Evolutionary conservation across 2,329 filamentous ascomycete species (phyloP).

Genomic region (Fusarium chlamydosporum): DNA sequence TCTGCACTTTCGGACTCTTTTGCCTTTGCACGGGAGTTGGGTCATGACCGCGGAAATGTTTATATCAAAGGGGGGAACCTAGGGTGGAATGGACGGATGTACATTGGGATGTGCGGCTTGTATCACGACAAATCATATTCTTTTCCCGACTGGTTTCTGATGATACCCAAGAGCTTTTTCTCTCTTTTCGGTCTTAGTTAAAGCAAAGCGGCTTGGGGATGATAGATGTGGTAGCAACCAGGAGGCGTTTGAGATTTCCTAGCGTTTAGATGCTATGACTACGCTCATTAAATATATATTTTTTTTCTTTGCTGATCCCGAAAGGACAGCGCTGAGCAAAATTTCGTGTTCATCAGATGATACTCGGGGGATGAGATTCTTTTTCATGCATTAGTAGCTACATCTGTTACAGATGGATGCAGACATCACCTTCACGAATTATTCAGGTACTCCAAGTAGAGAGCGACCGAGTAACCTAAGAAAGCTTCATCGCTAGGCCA

Average conservation of each 20-base stretch:
- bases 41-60: constrained; percentile 33
- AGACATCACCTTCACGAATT: constrained; percentile 8
- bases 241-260: background rate
- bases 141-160: constrained; percentile 53
- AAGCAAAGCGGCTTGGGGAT: constrained; percentile 33
- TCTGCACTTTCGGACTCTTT: constrained; percentile 24
- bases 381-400: background rate
- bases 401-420: background rate
- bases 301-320: constrained; percentile 2
- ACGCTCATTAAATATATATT: constrained; percentile 13
- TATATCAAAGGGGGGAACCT: constrained; percentile 14
- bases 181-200: constrained; percentile 45
- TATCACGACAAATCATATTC: constrained; percentile 49
- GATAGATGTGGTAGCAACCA: constrained; percentile 29
- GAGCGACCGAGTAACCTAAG: background rate
- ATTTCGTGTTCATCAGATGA: background rate
- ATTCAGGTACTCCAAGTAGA: constrained; percentile 1
- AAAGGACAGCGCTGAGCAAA: background rate
- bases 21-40: constrained; percentile 14
- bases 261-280: constrained; percentile 8
- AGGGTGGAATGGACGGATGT: constrained; percentile 30
- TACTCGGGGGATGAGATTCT: background rate
- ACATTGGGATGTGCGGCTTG: constrained; percentile 48
- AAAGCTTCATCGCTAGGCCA: background rate
- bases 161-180: constrained; percentile 53